A percentile compares a stretch with the other conserved stretches of the same genome.
Evolutionary conservation across 192 early-diverging fungal species (phyloP).

Genomic region (Gryganskiella cystojenkinii): DNA sequence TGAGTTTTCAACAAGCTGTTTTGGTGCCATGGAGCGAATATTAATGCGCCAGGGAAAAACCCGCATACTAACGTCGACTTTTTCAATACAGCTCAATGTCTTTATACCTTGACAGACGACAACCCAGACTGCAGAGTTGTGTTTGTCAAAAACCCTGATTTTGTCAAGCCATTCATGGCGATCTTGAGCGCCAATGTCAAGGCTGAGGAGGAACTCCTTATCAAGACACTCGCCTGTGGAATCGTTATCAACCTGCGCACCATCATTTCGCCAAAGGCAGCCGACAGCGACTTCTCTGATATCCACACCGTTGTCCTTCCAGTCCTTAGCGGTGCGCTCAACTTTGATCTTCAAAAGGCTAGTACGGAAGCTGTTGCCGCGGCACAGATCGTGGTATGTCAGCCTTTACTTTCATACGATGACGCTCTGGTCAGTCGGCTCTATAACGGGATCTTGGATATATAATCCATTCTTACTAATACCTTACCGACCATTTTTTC

Average conservation of each 20-base stretch:
- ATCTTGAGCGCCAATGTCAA: slow-evolving; percentile 54
- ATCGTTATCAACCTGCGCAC: slow-evolving; percentile 66
- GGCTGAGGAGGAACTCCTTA: slow-evolving; percentile 67
- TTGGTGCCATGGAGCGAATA: neutral
- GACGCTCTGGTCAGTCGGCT: too few species aligned
- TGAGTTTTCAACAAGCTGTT: slow-evolving; percentile 34
- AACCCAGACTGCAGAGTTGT: slow-evolving; percentile 68
- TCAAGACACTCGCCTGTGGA: slow-evolving; percentile 77
- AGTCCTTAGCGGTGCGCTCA: slow-evolving; percentile 55
- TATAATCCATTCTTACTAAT: too few species aligned
- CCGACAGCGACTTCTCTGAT: slow-evolving; percentile 46
- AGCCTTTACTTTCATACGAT: too few species aligned
- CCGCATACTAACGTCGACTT: neutral
- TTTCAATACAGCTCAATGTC: slow-evolving; percentile 71
- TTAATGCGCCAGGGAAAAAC: neutral
- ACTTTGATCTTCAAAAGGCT: slow-evolving; percentile 60
- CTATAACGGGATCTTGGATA: too few species aligned
- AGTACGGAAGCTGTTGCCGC: slow-evolving; percentile 53
- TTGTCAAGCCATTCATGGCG: slow-evolving; percentile 60
- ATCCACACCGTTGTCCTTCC: slow-evolving; percentile 60
- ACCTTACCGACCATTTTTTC: too few species aligned
- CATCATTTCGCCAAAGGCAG: slow-evolving; percentile 37
- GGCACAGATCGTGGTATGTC: slow-evolving; percentile 54
- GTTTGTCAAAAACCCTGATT: slow-evolving; percentile 67
- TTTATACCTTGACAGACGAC: slow-evolving; percentile 87